phyloP scores from a whole-genome alignment of 2,329 filamentous ascomycete genomes.

The Tolypocladium album region DNA sequence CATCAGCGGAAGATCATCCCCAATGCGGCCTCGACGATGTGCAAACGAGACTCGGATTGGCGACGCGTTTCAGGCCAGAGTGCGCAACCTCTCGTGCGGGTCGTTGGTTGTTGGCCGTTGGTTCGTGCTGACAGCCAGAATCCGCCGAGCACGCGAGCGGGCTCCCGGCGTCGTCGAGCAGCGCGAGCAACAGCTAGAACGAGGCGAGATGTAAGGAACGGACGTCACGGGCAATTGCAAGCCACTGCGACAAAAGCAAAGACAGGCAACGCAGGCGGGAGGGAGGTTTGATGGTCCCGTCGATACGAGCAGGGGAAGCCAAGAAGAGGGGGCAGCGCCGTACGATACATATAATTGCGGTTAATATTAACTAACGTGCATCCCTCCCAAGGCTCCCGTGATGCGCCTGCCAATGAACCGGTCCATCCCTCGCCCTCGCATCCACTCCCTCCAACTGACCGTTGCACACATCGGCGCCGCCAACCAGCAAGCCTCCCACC shows the following conservation, averaged over 20 bases:
- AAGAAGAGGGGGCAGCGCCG: not conserved
- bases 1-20: not conserved
- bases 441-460: not conserved
- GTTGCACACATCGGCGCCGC: not conserved
- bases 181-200: not conserved
- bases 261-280: not conserved
- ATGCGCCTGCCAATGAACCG: not conserved
- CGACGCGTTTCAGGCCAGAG: not conserved
- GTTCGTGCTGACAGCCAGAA: not conserved
- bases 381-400: not conserved
- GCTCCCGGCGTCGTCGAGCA: not conserved
- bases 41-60: not conserved
- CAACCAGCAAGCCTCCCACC: too few species aligned
- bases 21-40: too few species aligned
- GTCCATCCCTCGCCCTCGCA: not conserved
- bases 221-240: not conserved
- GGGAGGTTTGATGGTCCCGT: not conserved
- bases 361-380: not conserved
- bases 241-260: not conserved
- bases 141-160: not conserved
- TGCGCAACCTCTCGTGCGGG: not conserved
- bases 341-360: not conserved
- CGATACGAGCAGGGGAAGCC: not conserved
- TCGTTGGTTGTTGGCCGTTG: not conserved
- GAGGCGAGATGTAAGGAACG: not conserved